phyloP scores from a whole-genome alignment of 1,139 yeast species.

The Kodamaea arcana region DNA sequence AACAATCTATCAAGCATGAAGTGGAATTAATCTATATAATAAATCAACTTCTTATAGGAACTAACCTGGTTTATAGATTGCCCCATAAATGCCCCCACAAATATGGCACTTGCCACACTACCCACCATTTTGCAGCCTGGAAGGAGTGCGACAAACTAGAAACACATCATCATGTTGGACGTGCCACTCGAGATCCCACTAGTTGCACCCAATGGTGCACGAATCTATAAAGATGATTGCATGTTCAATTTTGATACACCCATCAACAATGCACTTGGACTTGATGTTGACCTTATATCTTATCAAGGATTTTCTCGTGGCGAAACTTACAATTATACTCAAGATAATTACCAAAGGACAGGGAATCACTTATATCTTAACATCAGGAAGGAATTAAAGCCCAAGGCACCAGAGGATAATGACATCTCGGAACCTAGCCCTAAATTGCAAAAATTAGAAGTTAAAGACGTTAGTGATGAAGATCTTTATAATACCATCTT shows the following conservation, averaged over 20 bases:
- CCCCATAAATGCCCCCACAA: neutral
- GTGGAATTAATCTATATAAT: too few species aligned
- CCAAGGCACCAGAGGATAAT: conserved; percentile 21
- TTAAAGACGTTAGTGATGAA: conserved; percentile 64
- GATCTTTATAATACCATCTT: conserved; percentile 57
- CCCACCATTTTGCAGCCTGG: neutral
- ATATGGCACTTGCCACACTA: neutral
- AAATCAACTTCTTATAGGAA: too few species aligned
- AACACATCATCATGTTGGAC: conserved; percentile 11
- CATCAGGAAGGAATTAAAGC: conserved; percentile 46
- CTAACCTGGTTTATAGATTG: too few species aligned
- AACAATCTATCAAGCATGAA: too few species aligned
- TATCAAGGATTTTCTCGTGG: conserved; percentile 60
- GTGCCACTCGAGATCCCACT: conserved; percentile 21
- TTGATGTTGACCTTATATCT: conserved; percentile 70
- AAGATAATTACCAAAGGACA: conserved; percentile 45
- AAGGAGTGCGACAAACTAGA: neutral
- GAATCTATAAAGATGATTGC: conserved; percentile 78
- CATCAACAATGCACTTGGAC: conserved; percentile 53
- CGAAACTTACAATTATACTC: conserved; percentile 46
- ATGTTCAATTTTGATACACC: conserved; percentile 76
- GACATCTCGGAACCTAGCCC: conserved; percentile 35
- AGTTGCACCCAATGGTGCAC: conserved; percentile 18
- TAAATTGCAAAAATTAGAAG: conserved; percentile 71
- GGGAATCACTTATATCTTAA: conserved; percentile 57